Conservation (phyloP, 2,329 filamentous ascomycete genomes). For the Neocatenulostroma microsporum region DNA sequence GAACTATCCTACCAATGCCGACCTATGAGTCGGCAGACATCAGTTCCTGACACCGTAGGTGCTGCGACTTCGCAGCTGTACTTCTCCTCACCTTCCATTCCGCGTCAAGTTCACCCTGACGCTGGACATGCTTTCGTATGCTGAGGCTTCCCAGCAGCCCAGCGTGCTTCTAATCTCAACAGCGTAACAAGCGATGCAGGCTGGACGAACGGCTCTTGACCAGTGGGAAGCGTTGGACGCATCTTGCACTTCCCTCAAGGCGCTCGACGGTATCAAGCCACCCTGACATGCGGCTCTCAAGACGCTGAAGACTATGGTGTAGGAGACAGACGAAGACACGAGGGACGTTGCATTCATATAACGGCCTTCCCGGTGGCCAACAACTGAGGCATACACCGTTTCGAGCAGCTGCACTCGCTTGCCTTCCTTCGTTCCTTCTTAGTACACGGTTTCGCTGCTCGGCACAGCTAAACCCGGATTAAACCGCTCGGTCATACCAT, state of each 20-base stretch:
- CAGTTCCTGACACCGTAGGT: background rate
- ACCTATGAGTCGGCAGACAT: conserved; percentile 1
- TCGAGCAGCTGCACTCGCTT: conserved; percentile 5
- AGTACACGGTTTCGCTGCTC: too few relatives aligned
- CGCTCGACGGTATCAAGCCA: conserved; percentile 8
- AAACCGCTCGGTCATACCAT: background rate
- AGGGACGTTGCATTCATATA: conserved; percentile 10
- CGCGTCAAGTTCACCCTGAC: background rate
- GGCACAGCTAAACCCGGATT: too few relatives aligned
- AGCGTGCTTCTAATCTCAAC: conserved; percentile 6
- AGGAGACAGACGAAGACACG: background rate
- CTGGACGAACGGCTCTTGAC: background rate
- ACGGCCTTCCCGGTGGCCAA: conserved; percentile 4
- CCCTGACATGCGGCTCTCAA: conserved; percentile 6
- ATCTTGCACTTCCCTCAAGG: background rate
- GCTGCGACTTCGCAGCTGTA: background rate
- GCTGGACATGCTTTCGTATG: background rate
- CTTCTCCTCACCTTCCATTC: background rate
- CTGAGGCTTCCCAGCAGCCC: too few relatives aligned
- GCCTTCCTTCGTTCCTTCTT: background rate
- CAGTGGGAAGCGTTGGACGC: too few relatives aligned
- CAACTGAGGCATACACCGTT: background rate
- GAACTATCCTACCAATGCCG: background rate
- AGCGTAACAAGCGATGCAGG: conserved; percentile 1
- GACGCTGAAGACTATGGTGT: background rate